Conservation (phyloP, 495 filamentous ascomycete species). For the Penicillium subrubescens region DNA sequence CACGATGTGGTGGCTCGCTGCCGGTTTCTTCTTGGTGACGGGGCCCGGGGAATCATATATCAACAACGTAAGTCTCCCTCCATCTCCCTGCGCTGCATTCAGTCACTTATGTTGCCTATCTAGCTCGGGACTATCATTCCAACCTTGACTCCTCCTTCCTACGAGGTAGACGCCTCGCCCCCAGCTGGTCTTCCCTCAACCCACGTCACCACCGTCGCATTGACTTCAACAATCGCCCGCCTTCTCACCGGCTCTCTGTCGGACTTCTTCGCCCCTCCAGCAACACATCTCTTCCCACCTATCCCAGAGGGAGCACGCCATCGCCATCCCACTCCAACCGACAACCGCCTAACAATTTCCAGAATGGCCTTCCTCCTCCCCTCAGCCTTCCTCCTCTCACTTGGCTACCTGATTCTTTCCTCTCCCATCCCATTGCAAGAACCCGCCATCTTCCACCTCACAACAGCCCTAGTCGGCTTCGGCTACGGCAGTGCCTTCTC, state of each 20-base stretch:
- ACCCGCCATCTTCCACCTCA: slow-evolving; percentile 72
- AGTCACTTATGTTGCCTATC: neutral
- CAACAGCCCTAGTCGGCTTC: slow-evolving; percentile 78
- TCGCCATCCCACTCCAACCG: slow-evolving; percentile 24
- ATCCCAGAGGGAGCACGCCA: slow-evolving; percentile 33
- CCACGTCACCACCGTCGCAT: slow-evolving; percentile 87
- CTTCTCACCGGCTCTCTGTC: slow-evolving; percentile 82
- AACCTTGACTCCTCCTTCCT: slow-evolving; percentile 70
- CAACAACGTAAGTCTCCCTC: slow-evolving; percentile 65
- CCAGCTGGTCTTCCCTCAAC: slow-evolving; percentile 74
- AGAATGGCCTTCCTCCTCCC: slow-evolving; percentile 77
- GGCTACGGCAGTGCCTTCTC: slow-evolving; percentile 93
- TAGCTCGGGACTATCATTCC: slow-evolving; percentile 86
- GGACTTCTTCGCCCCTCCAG: slow-evolving; percentile 79
- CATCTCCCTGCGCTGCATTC: neutral
- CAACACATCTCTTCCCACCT: slow-evolving; percentile 40
- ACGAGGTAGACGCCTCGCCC: slow-evolving; percentile 45
- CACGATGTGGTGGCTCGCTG: slow-evolving; percentile 93
- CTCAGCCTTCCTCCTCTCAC: slow-evolving; percentile 72
- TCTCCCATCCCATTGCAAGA: slow-evolving; percentile 68
- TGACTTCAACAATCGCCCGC: slow-evolving; percentile 87
- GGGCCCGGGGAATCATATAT: slow-evolving; percentile 96
- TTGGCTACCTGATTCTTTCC: slow-evolving; percentile 75
- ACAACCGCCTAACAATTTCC: slow-evolving; percentile 60
- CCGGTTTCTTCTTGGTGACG: slow-evolving; percentile 90